Evolutionary conservation across 176 grass and related monocot species (phyloP).

Genomic region (Alloteropsis semialata): DNA sequence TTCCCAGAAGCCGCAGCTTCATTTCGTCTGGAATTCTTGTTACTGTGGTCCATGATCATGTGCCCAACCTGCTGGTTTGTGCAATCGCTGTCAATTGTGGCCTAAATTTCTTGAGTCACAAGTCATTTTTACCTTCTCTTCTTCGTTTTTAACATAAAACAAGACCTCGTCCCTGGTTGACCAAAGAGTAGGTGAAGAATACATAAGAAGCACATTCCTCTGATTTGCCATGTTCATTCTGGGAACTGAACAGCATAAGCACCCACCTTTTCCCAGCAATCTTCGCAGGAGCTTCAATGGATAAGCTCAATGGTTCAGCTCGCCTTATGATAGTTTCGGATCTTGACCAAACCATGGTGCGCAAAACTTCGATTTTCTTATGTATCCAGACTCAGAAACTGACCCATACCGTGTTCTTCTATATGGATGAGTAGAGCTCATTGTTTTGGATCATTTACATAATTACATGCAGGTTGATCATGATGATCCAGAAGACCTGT

Average conservation of each 20-base stretch:
- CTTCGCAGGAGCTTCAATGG: slow-evolving; percentile 25
- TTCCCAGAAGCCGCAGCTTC: not conserved
- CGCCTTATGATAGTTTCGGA: slow-evolving; percentile 65
- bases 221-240: slow-evolving; percentile 2
- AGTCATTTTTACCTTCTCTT: not conserved
- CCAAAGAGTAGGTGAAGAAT: not conserved
- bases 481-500: slow-evolving; percentile 58
- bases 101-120: not conserved
- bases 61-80: not conserved
- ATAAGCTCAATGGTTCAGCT: slow-evolving; percentile 35
- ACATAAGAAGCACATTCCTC: not conserved
- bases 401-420: not conserved
- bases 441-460: slow-evolving; percentile 18
- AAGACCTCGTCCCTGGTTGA: slow-evolving; percentile 3
- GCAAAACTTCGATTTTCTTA: not conserved
- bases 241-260: not conserved
- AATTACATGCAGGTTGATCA: slow-evolving; percentile 62
- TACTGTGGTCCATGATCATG: not conserved
- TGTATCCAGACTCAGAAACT: not conserved
- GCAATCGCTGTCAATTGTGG: not conserved
- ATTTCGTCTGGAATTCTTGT: not conserved
- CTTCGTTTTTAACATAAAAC: not conserved
- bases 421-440: not conserved
- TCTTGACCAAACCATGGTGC: slow-evolving; percentile 58
- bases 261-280: not conserved